A percentile compares a stretch with the other conserved stretches of the same genome.
phyloP scores from a whole-genome alignment of 2,329 filamentous ascomycete genomes.

The Myriosclerotinia duriaeana region DNA sequence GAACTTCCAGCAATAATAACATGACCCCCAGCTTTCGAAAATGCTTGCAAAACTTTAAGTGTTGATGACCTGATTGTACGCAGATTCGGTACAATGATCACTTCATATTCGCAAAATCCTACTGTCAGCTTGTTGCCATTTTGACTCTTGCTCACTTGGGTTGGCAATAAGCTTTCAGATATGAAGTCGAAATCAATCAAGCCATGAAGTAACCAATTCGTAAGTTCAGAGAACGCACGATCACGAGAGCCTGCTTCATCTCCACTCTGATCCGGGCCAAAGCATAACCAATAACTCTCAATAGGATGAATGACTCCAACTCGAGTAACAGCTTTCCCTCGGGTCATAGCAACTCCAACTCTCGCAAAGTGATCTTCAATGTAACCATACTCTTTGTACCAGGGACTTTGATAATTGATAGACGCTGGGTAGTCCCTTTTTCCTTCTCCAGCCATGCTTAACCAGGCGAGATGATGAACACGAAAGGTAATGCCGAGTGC shows the following conservation, averaged over 20 bases:
- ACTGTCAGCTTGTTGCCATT: conserved; percentile 30
- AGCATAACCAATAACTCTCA: conserved; percentile 42
- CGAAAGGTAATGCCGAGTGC: conserved; percentile 41
- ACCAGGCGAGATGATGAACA: conserved; percentile 40
- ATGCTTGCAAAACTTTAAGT: conserved; percentile 33
- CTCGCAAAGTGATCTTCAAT: conserved; percentile 42
- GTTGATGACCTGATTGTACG: conserved; percentile 41
- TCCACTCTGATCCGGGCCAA: conserved; percentile 37
- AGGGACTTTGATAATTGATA: conserved; percentile 41
- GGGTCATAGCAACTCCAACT: conserved; percentile 39
- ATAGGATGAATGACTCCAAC: conserved; percentile 42
- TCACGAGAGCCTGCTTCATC: conserved; percentile 37
- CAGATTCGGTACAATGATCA: conserved; percentile 39
- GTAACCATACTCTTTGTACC: conserved; percentile 41
- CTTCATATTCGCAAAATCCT: conserved; percentile 40
- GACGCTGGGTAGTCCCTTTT: conserved; percentile 41
- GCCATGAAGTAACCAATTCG: conserved; percentile 38
- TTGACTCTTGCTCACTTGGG: conserved; percentile 26
- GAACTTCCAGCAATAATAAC: conserved; percentile 35
- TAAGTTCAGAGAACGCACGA: conserved; percentile 36
- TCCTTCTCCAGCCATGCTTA: conserved; percentile 41
- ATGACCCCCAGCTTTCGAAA: conserved; percentile 33
- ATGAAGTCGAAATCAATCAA: conserved; percentile 43
- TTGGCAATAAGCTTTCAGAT: conserved; percentile 38
- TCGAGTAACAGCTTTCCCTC: conserved; percentile 38